Percentiles rank a stretch among this genome's conserved stretches.
These are phyloP conservation scores for Alternaria infectoria DNA, from an alignment of 2,329 filamentous ascomycete species.

Conservation along the genomic window DNA sequence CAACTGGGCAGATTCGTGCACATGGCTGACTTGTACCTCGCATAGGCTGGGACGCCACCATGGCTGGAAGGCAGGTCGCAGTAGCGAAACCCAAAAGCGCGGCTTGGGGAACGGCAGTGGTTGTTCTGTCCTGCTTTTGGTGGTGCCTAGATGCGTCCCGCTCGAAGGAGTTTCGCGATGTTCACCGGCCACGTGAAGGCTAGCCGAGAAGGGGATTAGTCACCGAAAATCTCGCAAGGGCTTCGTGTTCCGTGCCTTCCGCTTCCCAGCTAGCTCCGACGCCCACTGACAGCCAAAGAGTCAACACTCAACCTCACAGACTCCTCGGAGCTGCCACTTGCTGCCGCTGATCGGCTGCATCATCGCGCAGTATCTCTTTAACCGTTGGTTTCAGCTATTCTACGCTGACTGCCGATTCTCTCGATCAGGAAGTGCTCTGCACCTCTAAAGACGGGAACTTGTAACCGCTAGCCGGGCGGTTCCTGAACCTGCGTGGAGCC, in stretches of 20 bases:
- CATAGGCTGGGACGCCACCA: background rate
- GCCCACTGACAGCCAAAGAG: background rate
- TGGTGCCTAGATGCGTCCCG: background rate
- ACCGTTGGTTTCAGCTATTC: background rate
- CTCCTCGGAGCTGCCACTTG: background rate
- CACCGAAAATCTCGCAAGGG: constrained; percentile 2
- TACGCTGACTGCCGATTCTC: constrained; percentile 1
- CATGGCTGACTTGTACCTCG: background rate
- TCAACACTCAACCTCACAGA: background rate
- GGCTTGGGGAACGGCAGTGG: background rate
- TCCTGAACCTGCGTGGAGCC: background rate
- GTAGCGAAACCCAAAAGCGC: background rate
- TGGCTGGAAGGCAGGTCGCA: background rate
- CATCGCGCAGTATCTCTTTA: constrained; percentile 1
- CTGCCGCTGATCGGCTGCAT: background rate
- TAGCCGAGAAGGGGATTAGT: background rate
- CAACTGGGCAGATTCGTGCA: background rate
- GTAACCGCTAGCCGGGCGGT: background rate
- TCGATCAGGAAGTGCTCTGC: constrained; percentile 1
- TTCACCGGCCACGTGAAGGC: background rate
- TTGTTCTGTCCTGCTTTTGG: background rate
- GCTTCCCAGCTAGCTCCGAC: background rate
- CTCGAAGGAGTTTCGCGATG: constrained; percentile 1
- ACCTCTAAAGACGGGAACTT: background rate
- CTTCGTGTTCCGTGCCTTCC: constrained; percentile 1